Evolutionary conservation across 2,329 filamentous ascomycete species (phyloP).

Genomic region (Penicillium sp.): DNA sequence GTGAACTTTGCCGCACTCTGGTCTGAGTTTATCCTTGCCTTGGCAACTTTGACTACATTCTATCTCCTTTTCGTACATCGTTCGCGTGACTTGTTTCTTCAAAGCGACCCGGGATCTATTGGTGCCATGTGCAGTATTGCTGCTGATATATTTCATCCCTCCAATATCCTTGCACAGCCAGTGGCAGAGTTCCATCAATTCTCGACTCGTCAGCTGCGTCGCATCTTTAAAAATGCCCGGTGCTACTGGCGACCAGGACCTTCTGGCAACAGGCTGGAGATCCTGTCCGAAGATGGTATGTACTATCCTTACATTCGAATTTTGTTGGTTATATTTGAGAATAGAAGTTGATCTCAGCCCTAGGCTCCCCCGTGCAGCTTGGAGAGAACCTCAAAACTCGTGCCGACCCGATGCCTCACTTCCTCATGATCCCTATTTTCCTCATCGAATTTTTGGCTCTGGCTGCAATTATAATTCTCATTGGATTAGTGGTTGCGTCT

Average conservation of each 20-base stretch:
- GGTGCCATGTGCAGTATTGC: constrained; percentile 38
- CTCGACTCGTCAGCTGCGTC: constrained; percentile 34
- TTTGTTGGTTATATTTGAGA: neutral
- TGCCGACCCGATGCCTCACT: constrained; percentile 35
- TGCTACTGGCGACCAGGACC: constrained; percentile 32
- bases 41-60: constrained; percentile 25
- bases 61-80: constrained; percentile 31
- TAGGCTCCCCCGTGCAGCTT: constrained; percentile 27
- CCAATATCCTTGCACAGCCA: constrained; percentile 30
- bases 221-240: constrained; percentile 29
- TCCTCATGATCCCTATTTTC: constrained; percentile 36
- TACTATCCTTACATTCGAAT: neutral
- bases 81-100: constrained; percentile 30
- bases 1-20: constrained; percentile 30
- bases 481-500: constrained; percentile 31
- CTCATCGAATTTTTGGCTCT: constrained; percentile 35
- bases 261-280: constrained; percentile 29
- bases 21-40: constrained; percentile 32
- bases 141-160: constrained; percentile 30
- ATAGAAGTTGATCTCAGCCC: constrained; percentile 1
- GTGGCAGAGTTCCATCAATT: constrained; percentile 33
- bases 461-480: constrained; percentile 32
- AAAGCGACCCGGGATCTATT: constrained; percentile 36
- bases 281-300: constrained; percentile 31
- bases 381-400: constrained; percentile 25